Percentiles rank a stretch among this genome's conserved stretches.
Evolutionary conservation across 768 basidiomycete genomes (phyloP).

Genomic region (Calocybe cyanea): DNA sequence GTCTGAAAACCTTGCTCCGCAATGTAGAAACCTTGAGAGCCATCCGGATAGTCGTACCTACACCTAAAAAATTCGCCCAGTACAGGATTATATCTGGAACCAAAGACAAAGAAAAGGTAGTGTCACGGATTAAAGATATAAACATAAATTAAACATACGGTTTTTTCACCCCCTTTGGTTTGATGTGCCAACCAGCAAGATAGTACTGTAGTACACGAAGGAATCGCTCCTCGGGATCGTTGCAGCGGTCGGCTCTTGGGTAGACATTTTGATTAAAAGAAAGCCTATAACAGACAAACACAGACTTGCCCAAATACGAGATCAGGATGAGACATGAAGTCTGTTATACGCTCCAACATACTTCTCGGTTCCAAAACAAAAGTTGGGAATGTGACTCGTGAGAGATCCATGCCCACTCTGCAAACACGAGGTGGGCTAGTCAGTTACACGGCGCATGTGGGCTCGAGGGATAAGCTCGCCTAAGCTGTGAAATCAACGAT

Average conservation of each 20-base stretch:
- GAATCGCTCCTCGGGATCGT: constrained; percentile 87
- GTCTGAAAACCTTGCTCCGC: constrained; percentile 78
- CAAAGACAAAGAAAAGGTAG: no score
- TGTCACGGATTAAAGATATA: constrained; percentile 3
- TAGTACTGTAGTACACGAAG: constrained; percentile 90
- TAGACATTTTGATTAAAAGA: neutral
- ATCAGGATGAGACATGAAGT: constrained; percentile 99
- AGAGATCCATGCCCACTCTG: constrained; percentile 96
- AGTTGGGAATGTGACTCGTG: constrained; percentile 88
- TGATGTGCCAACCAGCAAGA: constrained; percentile 99
- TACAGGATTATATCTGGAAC: constrained; percentile 85
- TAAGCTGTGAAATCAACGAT: constrained; percentile 84
- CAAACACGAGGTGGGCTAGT: neutral
- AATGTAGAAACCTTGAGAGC: constrained; percentile 90
- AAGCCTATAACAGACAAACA: constrained; percentile 1
- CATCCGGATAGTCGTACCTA: constrained; percentile 87
- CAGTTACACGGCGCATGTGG: neutral
- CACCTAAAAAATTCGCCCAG: constrained; percentile 99
- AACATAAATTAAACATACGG: constrained; percentile 66
- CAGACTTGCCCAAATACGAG: constrained; percentile 84
- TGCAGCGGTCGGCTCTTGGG: constrained; percentile 71
- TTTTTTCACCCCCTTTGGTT: constrained; percentile 99
- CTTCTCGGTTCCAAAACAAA: constrained; percentile 97
- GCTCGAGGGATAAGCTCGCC: constrained; percentile 38
- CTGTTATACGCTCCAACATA: constrained; percentile 97